Evolutionary conservation across 495 filamentous ascomycete genomes (phyloP).

Genomic region (Apodospora peruviana): DNA sequence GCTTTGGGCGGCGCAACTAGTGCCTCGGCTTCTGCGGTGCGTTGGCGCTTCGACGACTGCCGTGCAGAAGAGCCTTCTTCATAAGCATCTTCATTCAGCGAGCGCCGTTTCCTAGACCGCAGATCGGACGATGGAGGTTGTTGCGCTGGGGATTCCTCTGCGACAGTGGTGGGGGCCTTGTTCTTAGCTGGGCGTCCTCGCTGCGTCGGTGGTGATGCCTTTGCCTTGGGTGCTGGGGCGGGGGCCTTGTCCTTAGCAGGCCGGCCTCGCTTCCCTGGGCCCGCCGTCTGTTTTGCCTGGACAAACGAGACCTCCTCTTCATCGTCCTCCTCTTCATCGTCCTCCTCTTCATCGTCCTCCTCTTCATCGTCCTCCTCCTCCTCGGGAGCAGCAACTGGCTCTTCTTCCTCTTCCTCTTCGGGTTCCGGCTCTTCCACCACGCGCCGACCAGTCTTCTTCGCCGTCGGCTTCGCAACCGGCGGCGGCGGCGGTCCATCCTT

Average conservation of each 20-base stretch:
- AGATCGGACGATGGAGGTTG: neutral
- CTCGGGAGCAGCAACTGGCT: too few species aligned
- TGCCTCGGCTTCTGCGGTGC: constrained; percentile 4
- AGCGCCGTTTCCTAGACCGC: constrained; percentile 18
- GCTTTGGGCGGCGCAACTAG: neutral
- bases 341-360: constrained; percentile 2
- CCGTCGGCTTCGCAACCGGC: neutral
- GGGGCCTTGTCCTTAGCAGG: too few species aligned
- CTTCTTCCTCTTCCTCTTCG: constrained; percentile 7
- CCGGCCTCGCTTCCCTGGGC: neutral
- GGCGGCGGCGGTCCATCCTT: constrained; percentile 2
- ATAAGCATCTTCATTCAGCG: constrained; percentile 11
- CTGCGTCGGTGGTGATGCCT: constrained; percentile 2
- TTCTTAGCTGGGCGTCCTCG: constrained; percentile 14
- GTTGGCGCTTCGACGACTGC: constrained; percentile 22
- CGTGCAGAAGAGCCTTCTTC: constrained; percentile 8
- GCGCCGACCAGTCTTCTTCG: constrained; percentile 7
- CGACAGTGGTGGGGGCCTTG: constrained; percentile 4
- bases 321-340: too few species aligned
- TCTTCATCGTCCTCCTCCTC: constrained; percentile 11
- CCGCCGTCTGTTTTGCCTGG: neutral
- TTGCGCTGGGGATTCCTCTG: neutral
- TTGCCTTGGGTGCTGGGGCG: constrained; percentile 4
- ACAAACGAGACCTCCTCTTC: too few species aligned
- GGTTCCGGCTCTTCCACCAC: constrained; percentile 4